Conservation (phyloP, 75 land plant species). For the Isoetes taiwanensis region DNA sequence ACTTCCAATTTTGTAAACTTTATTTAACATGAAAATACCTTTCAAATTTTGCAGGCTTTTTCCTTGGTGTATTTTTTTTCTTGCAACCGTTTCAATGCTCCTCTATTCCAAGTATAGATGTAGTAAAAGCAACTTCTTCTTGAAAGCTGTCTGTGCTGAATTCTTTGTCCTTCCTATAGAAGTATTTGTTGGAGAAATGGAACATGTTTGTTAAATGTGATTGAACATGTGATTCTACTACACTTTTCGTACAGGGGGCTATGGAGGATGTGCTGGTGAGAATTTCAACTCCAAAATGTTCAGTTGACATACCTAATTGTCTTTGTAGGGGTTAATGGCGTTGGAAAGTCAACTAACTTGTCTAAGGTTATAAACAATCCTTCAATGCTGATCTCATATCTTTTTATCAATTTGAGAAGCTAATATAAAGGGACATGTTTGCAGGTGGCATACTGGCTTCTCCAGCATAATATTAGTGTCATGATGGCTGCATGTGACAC, state of each 20-base stretch:
- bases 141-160: too few species aligned
- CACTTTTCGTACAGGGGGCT: constrained; percentile 75
- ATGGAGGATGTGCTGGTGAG: constrained; percentile 97
- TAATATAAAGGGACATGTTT: not conserved
- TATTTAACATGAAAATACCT: too few species aligned
- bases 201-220: too few species aligned
- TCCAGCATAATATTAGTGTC: constrained; percentile 72
- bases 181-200: too few species aligned
- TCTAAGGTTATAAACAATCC: constrained; percentile 58
- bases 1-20: too few species aligned
- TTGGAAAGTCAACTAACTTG: constrained; percentile 97
- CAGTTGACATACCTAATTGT: constrained; percentile 91
- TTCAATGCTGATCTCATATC: not conserved
- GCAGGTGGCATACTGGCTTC: constrained; percentile 97
- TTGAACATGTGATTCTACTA: too few species aligned
- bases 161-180: too few species aligned
- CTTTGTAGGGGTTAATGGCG: constrained; percentile 98
- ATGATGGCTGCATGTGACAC: constrained; percentile 99
- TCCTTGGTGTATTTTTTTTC: too few species aligned
- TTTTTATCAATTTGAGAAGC: not conserved
- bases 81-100: too few species aligned
- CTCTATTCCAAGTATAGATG: too few species aligned
- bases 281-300: constrained; percentile 85
- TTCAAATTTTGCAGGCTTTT: too few species aligned
- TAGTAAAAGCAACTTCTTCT: too few species aligned